These are phyloP conservation scores for Apiotrichum domesticum DNA, from an alignment of 1,284 basidiomycete species.

Conservation along the genomic window DNA sequence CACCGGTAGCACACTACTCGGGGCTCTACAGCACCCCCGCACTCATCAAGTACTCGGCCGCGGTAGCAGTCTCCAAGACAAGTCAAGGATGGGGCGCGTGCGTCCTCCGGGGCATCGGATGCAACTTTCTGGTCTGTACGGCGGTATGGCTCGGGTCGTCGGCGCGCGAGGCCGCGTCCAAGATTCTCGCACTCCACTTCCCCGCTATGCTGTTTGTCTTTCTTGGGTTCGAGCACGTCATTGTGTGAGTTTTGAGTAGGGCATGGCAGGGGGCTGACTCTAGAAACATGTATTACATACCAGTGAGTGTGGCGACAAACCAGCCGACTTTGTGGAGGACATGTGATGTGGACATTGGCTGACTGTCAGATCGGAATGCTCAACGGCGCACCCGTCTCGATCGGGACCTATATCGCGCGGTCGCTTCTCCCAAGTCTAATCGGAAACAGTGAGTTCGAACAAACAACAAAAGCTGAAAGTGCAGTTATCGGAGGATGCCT, in stretches of 20 bases:
- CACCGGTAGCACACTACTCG: slow-evolving; percentile 21
- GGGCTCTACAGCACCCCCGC: slow-evolving; percentile 16
- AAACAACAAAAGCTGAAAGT: background rate
- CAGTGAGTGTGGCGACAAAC: background rate
- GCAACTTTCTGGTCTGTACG: slow-evolving; percentile 43
- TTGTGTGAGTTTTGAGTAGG: slow-evolving; percentile 21
- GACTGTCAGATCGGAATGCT: slow-evolving; percentile 28
- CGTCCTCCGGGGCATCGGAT: slow-evolving; percentile 42
- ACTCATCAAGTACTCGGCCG: slow-evolving; percentile 15
- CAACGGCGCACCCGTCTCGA: slow-evolving; percentile 22
- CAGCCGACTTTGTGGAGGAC: no score
- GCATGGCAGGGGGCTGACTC: no score
- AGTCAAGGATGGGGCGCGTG: slow-evolving; percentile 22
- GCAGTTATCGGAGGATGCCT: slow-evolving; percentile 18
- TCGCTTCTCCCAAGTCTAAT: slow-evolving; percentile 25
- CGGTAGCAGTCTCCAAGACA: slow-evolving; percentile 24
- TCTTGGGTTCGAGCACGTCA: slow-evolving; percentile 42
- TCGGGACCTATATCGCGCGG: slow-evolving; percentile 19
- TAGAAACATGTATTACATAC: slow-evolving; percentile 40
- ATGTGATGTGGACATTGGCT: background rate
- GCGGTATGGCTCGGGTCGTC: slow-evolving; percentile 39
- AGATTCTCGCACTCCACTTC: slow-evolving; percentile 40
- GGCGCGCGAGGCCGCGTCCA: slow-evolving; percentile 35
- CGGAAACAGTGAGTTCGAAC: slow-evolving; percentile 19
- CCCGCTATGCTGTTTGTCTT: slow-evolving; percentile 44